phyloP scores from a whole-genome alignment of 169 alveolate species.

The Neospora caninum region DNA sequence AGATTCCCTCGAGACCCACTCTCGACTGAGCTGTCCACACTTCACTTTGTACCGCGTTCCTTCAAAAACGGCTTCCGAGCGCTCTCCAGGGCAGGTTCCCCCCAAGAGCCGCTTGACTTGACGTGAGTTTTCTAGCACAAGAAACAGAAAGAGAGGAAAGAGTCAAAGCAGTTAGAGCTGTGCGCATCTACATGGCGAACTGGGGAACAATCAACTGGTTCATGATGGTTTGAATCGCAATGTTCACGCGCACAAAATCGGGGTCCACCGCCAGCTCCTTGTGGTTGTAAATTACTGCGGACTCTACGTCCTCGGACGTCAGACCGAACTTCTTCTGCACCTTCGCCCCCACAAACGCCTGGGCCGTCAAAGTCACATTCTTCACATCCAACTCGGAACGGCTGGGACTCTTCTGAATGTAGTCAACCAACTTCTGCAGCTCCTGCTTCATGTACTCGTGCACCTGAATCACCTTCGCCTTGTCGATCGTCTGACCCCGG shows the following conservation, averaged over 20 bases:
- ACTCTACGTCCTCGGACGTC: conserved; percentile 75
- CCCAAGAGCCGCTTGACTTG: neutral
- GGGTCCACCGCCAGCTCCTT: conserved; percentile 72
- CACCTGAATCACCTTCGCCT: conserved; percentile 67
- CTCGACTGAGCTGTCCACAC: neutral
- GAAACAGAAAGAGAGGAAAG: neutral
- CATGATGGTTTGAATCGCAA: conserved; percentile 71
- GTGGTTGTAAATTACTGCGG: conserved; percentile 73
- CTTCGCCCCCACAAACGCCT: conserved; percentile 75
- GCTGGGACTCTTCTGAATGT: conserved; percentile 61
- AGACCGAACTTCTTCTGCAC: conserved; percentile 74
- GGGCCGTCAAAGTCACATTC: conserved; percentile 75
- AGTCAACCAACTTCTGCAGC: conserved; percentile 69
- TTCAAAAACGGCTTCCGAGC: neutral
- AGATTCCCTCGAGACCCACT: neutral
- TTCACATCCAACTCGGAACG: conserved; percentile 69
- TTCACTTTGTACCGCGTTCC: neutral
- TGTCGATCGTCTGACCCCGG: conserved; percentile 38
- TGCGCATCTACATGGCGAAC: neutral
- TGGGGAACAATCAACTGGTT: conserved; percentile 57
- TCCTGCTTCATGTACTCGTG: conserved; percentile 75
- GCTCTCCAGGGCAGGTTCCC: neutral
- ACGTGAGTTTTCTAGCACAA: neutral
- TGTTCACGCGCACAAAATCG: conserved; percentile 72
- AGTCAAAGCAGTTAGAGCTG: neutral